phyloP scores from a whole-genome alignment of 306 rosid species.

The Leucaena leucocephala region DNA sequence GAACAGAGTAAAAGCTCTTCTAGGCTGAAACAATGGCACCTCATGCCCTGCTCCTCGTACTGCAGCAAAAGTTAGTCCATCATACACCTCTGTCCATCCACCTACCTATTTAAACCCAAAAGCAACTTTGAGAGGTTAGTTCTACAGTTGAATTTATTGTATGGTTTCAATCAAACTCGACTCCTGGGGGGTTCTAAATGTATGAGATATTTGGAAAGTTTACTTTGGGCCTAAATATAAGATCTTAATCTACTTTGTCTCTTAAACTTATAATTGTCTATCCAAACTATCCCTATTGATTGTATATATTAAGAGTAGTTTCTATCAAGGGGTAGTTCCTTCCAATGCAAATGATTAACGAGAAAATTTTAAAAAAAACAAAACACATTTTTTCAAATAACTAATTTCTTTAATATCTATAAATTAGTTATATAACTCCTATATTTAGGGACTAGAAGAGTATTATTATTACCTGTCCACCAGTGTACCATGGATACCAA shows the following conservation, averaged over 20 bases:
- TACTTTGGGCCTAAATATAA: background rate
- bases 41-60: constrained; percentile 79
- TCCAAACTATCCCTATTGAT: too few relatives aligned
- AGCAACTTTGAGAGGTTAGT: background rate
- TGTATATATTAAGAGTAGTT: too few relatives aligned
- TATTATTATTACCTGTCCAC: constrained; percentile 50
- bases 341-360: too few relatives aligned
- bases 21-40: constrained; percentile 64
- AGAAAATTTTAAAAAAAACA: too few relatives aligned
- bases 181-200: background rate
- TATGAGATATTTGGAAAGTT: background rate
- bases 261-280: background rate
- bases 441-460: background rate
- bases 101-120: constrained; percentile 52
- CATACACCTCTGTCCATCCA: constrained; percentile 72
- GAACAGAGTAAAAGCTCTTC: constrained; percentile 56
- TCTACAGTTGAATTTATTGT: background rate
- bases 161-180: constrained; percentile 6
- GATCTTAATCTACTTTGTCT: too few relatives aligned
- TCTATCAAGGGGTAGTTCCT: too few relatives aligned
- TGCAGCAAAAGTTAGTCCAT: constrained; percentile 65
- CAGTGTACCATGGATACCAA: constrained; percentile 71
- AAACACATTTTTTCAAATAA: too few relatives aligned
- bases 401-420: too few relatives aligned
- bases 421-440: too few relatives aligned